Percentiles rank a stretch among this genome's conserved stretches.
These are phyloP conservation scores for Psidium guajava DNA, from an alignment of 345 rosid genomes.

Conservation along the genomic window DNA sequence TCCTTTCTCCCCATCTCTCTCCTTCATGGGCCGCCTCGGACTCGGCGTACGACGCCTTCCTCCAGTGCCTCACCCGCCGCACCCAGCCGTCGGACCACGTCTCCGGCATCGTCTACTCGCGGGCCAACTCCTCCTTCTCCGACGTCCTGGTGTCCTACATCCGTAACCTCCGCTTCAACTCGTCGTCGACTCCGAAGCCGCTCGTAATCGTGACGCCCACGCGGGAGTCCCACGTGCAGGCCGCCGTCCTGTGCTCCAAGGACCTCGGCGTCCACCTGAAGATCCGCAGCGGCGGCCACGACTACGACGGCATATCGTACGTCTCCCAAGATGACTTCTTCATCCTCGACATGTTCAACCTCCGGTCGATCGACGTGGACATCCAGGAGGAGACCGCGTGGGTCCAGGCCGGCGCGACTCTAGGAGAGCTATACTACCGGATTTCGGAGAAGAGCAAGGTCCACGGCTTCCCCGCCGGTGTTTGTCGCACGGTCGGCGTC, in stretches of 20 bases:
- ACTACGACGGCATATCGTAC: slow-evolving; percentile 52
- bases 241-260: slow-evolving; percentile 28
- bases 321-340: slow-evolving; percentile 25
- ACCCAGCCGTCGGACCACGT: neutral
- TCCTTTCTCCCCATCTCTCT: neutral
- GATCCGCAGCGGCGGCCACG: slow-evolving; percentile 48
- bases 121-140: neutral
- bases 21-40: neutral
- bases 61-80: neutral
- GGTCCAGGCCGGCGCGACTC: slow-evolving; percentile 40
- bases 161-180: slow-evolving; percentile 34
- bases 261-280: slow-evolving; percentile 16
- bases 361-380: slow-evolving; percentile 22
- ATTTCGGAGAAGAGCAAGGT: slow-evolving; percentile 32
- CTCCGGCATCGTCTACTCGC: neutral
- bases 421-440: slow-evolving; percentile 30
- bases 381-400: slow-evolving; percentile 17
- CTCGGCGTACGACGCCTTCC: neutral
- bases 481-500: slow-evolving; percentile 30
- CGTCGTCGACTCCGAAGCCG: slow-evolving; percentile 32
- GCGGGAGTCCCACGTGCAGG: slow-evolving; percentile 33
- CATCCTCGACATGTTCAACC: slow-evolving; percentile 34
- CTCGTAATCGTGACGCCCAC: slow-evolving; percentile 26
- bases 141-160: slow-evolving; percentile 16
- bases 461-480: slow-evolving; percentile 42